Evolutionary conservation across 345 rosid species (phyloP), one percentile per base, ranked within the genome.

Genomic region (Brassica nigra): DNA sequence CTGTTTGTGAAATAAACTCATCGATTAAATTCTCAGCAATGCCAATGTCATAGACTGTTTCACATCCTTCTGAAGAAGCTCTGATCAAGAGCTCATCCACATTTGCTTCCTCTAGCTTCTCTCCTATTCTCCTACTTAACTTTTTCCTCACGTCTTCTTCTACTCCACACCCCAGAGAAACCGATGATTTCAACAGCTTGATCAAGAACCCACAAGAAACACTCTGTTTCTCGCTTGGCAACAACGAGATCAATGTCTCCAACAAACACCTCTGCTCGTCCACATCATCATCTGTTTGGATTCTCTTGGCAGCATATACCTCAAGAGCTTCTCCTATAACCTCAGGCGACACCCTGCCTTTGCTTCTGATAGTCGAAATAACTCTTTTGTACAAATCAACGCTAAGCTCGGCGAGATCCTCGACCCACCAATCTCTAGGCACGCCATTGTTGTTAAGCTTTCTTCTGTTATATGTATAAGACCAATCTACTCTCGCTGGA

Each of bases 371-470:
- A 18, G 84, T 86, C 16, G 79, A 44, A 39, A 82, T 27, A 4
- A 86, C 88, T 66, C 86, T 84, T 66, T 84, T 87, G 73, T 84
- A 90, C 68, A 90, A 39, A 55, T 90, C 92, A 68, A 89, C 73
- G 65, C 81, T 83, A 62, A 90, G 91, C 67, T 90, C 95, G 4
- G 85, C 78, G 4, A 89, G 80, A 80, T 90, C 95, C 74, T 90
- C 92, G 0, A 90, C 81, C 95, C 95, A 90, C 95, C 95, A 90
- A 74, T 90, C 95, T 76, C 78, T 85, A 1, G 92, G 92, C 66
- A 89, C 91, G 4, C 78, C 76, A 71, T 73, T 33, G 55, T 73
- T 59, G 39, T 27, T 47, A 42, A 85, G 83, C 79, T 89, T 88
- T 70, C 85, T 89, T 76, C 92, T 69, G 87, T 87, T 91, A 82